These are phyloP conservation scores for Wickerhamomyces bovis DNA, from an alignment of 805 yeast genomes.

Conservation along the genomic window DNA sequence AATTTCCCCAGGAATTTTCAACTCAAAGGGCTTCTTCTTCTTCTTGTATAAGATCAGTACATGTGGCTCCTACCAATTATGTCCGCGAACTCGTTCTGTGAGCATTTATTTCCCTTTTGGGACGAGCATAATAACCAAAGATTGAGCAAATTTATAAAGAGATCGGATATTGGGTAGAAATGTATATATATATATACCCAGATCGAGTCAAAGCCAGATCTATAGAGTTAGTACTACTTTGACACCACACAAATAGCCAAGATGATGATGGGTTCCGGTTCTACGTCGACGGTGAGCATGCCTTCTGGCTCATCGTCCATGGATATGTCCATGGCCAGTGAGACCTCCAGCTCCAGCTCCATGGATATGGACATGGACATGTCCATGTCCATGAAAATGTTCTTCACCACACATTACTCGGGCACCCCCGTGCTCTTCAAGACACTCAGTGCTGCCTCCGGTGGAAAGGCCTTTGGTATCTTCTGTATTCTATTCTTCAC, in stretches of 20 bases:
- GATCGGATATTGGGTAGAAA: neutral
- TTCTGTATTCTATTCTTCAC: slow-evolving; percentile 54
- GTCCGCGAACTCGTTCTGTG: neutral
- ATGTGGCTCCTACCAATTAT: no score
- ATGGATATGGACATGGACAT: slow-evolving; percentile 1
- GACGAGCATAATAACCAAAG: slow-evolving; percentile 10
- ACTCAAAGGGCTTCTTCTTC: no score
- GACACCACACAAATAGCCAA: no score
- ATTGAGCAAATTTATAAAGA: neutral
- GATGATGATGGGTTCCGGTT: slow-evolving; percentile 25
- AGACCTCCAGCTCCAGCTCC: neutral
- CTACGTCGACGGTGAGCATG: slow-evolving; percentile 16
- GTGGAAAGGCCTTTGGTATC: slow-evolving; percentile 68
- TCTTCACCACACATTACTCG: slow-evolving; percentile 43
- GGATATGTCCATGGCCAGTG: slow-evolving; percentile 27
- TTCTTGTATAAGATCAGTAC: no score
- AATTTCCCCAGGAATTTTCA: no score
- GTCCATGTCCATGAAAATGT: slow-evolving; percentile 46
- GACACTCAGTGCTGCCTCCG: slow-evolving; percentile 43
- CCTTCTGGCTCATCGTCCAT: slow-evolving; percentile 8
- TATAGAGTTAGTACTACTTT: no score
- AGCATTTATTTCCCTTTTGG: slow-evolving; percentile 9
- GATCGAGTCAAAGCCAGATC: no score
- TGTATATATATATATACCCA: no score
- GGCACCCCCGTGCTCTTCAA: slow-evolving; percentile 61